A percentile compares a stretch with the other conserved stretches of the same genome.
phyloP scores from a whole-genome alignment of 2,329 filamentous ascomycete species.

The Stagonosporopsis chrysanthemi region DNA sequence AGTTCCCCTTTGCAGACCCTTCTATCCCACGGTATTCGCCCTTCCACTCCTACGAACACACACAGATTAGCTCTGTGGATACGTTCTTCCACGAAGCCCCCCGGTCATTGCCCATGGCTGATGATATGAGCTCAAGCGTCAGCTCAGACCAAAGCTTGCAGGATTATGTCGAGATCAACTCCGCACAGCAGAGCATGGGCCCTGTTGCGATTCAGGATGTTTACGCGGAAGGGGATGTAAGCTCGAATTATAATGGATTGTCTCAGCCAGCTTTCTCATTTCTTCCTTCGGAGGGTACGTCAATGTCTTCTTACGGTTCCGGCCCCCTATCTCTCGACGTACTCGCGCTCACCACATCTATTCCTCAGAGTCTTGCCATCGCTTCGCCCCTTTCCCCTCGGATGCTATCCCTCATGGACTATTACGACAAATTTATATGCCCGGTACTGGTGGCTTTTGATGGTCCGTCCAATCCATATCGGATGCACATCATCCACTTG shows the following conservation, averaged over 20 bases:
- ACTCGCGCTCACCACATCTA: slow-evolving; percentile 50
- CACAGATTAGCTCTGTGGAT: slow-evolving; percentile 50
- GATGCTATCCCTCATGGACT: slow-evolving; percentile 89
- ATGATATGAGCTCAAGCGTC: slow-evolving; percentile 56
- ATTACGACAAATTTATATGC: slow-evolving; percentile 92
- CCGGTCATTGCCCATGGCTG: slow-evolving; percentile 47
- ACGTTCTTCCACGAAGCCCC: slow-evolving; percentile 46
- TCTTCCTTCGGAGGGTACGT: slow-evolving; percentile 52
- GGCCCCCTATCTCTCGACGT: slow-evolving; percentile 49
- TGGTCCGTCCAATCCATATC: slow-evolving; percentile 80
- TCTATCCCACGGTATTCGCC: slow-evolving; percentile 48
- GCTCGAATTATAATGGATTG: slow-evolving; percentile 47
- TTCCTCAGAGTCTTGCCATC: slow-evolving; percentile 57
- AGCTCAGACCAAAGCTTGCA: slow-evolving; percentile 56
- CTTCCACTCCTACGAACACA: slow-evolving; percentile 43
- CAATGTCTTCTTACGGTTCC: slow-evolving; percentile 51
- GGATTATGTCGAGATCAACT: slow-evolving; percentile 52
- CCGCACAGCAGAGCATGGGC: slow-evolving; percentile 45
- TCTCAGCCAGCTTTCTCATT: slow-evolving; percentile 49
- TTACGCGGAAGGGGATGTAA: slow-evolving; percentile 50
- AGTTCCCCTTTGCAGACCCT: slow-evolving; percentile 51
- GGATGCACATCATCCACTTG: slow-evolving; percentile 80
- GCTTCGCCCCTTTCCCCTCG: slow-evolving; percentile 72
- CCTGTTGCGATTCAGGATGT: slow-evolving; percentile 48
- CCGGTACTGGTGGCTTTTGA: slow-evolving; percentile 93